phyloP scores from a whole-genome alignment of 2,329 filamentous ascomycete genomes.

The Eurotiales sp. region DNA sequence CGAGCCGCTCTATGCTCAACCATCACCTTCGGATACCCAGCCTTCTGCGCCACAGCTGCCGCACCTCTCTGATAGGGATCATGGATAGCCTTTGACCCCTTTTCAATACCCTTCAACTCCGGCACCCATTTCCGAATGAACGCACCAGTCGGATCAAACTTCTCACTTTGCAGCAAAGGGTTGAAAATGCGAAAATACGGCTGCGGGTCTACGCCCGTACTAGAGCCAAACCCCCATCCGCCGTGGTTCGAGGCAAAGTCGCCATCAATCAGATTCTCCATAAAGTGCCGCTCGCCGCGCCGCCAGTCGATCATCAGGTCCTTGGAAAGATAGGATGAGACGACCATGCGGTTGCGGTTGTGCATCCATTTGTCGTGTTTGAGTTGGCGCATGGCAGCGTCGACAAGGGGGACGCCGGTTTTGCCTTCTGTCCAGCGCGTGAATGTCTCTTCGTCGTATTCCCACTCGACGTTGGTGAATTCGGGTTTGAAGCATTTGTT shows the following conservation, averaged over 20 bases:
- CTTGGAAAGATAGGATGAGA: slow-evolving; percentile 75
- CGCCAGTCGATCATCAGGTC: slow-evolving; percentile 81
- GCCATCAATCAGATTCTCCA: slow-evolving; percentile 74
- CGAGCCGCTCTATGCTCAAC: slow-evolving; percentile 70
- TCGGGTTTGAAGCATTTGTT: slow-evolving; percentile 78
- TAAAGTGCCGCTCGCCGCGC: slow-evolving; percentile 76
- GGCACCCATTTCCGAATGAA: slow-evolving; percentile 83
- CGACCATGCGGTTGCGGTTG: slow-evolving; percentile 80
- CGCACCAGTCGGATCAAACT: slow-evolving; percentile 72
- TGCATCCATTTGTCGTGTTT: slow-evolving; percentile 71
- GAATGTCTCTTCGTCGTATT: slow-evolving; percentile 68
- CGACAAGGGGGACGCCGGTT: slow-evolving; percentile 79
- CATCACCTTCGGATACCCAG: slow-evolving; percentile 69
- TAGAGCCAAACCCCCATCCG: slow-evolving; percentile 64
- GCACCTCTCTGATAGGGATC: slow-evolving; percentile 71
- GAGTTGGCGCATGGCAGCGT: slow-evolving; percentile 81
- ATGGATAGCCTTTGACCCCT: slow-evolving; percentile 65
- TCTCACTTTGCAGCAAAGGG: slow-evolving; percentile 77
- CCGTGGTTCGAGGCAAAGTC: slow-evolving; percentile 77
- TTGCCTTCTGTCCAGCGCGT: slow-evolving; percentile 67
- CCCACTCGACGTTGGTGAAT: slow-evolving; percentile 79
- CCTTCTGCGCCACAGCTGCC: slow-evolving; percentile 55
- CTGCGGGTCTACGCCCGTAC: slow-evolving; percentile 75
- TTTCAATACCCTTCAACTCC: slow-evolving; percentile 63
- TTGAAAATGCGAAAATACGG: slow-evolving; percentile 93